Base-by-base conservation (phyloP, 2,329 filamentous ascomycete genomes). In the Diaporthe longicolla region DNA sequence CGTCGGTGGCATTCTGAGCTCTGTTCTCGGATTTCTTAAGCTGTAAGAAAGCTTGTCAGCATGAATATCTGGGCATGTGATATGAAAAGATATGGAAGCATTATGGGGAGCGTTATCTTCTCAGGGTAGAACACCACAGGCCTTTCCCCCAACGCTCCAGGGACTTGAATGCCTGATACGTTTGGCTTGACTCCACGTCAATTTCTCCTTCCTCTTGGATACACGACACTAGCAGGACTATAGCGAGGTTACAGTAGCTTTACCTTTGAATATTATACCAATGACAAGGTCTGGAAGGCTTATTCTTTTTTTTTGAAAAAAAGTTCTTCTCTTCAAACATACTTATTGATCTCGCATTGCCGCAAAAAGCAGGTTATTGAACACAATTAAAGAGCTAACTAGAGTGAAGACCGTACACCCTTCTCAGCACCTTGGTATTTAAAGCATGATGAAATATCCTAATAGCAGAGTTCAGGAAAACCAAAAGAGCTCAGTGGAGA, bases 1-100 rank as follows among this genome's bases (percentile, higher is more conserved):
- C 59, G 43, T 65, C 40, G 59, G 59, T 35, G 59, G 59, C 40
- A n/a, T 65, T 19, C 59, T 65, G 59, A 65, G 59, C 59, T 65
- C 59, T 26, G 40, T 65, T 35, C 59, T 65, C 59, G 59, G 59
- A 15, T 65, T 65, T 19, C 59, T 65, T 9, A 48, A 65, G 59
- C 40, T 65, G 24, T 65, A 48, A 48, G 59, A 10, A 48, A 65
- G 26, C 24, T 17, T 32, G 59, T 65, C 40, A 35, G 40, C 59
- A 63, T 29, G 37, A 45, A 63, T 21, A 1, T 45, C 24, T 8
- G 37, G 58, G 58, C 58, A 65, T 48, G 59, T 63, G 59, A 32
- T 48, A 48, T 48, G 59, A 63, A 48, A 63, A 32, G 59, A 43
- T 26, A 63, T 48, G 59, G 40, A 48, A 63, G 59, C 26, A 7